These are phyloP conservation scores for Dittrichia graveolens DNA, from an alignment of 129 eudicot species.

Conservation along the genomic window DNA sequence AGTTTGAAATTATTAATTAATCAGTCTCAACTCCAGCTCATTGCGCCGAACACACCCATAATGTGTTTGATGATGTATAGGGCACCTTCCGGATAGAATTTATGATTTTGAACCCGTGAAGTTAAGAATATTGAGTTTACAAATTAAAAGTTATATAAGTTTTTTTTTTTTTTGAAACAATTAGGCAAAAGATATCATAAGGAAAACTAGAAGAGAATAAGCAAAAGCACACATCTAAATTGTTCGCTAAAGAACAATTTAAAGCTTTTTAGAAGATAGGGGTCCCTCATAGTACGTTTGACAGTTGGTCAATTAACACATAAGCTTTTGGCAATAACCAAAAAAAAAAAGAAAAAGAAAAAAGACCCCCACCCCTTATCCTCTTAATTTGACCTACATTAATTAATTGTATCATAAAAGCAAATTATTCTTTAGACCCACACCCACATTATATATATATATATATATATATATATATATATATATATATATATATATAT, in stretches of 20 bases:
- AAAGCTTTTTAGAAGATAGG: slow-evolving; percentile 10
- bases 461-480: too few relatives aligned
- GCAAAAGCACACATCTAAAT: background rate
- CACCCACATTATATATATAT: too few relatives aligned
- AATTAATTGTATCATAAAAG: slow-evolving; percentile 4
- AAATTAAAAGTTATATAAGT: too few relatives aligned
- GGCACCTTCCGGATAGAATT: too few relatives aligned
- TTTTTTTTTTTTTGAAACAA: too few relatives aligned
- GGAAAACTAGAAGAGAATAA: background rate
- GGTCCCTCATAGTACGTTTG: background rate
- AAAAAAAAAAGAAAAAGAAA: background rate
- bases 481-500: too few relatives aligned
- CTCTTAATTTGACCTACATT: slow-evolving; percentile 15
- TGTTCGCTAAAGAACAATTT: slow-evolving; percentile 17
- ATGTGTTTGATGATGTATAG: too few relatives aligned
- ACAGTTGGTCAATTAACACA: slow-evolving; percentile 12
- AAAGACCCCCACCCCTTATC: slow-evolving; percentile 16
- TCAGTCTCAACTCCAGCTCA: too few relatives aligned
- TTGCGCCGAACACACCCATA: too few relatives aligned
- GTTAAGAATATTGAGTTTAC: too few relatives aligned
- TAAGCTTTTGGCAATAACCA: background rate
- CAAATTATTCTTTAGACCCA: slow-evolving; percentile 32
- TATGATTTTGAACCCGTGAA: background rate
- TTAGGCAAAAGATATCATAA: background rate
- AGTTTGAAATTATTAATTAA: too few relatives aligned